Base-by-base conservation (phyloP, 73 alveolate genomes). In the Breviolum minutum region DNA sequence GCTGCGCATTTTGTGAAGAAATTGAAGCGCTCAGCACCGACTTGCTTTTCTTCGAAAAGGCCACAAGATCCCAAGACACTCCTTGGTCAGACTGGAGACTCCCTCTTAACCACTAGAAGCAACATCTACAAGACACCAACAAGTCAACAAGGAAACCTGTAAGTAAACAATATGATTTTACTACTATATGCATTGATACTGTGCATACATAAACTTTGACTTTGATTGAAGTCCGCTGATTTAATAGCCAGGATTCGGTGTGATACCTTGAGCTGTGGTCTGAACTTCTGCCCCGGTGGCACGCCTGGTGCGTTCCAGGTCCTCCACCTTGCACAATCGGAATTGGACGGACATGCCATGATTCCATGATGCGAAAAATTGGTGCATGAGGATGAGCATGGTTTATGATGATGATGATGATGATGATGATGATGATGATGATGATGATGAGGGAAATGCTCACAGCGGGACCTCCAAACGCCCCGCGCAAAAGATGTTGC, bases 261-360 rank as follows among this genome's bases (percentile, higher is more conserved):
- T 99, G 83, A 99, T 93, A 79, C 99, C 99, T 82, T 99, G 98
- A 13, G 99, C 99, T 5, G 99, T 99, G 69, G 99, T 99, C 96
- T 99, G 99, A 26, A 99, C 99, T 61, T 88, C 97, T 1, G 99
- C 99, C 22, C 99, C 99, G 71, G 99, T 99, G 84, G 99, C 99
- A 82, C 99, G 99, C 71, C 99, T 99, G 73, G 99, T 99, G 99
- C 99, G 99, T 94, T 63, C 85, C 74, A 99, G 98, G 91, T 99
- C 99, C 88, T 99, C 99, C 20, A 95, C 91, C 40, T 99, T 60
- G 54, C 73, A 54, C 19, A 14, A 81, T 24, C 61, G 87, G 83
- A 13, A 9, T 26, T 73, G 83, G 48, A 26, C 48, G 83, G 10
- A 20, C 63, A 7, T 63, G 22, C 54, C 54, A 40, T 40, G 54